Conservation (phyloP, 2,329 filamentous ascomycete genomes). For the Fusarium illudens region DNA sequence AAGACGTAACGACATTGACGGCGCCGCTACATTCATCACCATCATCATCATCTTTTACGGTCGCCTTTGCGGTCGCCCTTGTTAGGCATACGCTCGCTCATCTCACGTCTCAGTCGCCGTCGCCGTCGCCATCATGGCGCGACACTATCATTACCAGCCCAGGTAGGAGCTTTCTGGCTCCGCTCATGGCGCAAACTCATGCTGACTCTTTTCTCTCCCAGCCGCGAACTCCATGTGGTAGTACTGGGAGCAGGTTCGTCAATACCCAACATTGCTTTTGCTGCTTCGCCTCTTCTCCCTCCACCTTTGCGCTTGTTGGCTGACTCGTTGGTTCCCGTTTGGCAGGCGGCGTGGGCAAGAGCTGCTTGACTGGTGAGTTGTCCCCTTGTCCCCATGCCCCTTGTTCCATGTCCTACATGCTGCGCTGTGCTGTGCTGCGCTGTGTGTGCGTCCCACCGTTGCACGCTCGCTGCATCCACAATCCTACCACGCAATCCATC, state of each 20-base stretch:
- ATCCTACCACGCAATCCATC: conserved; percentile 22
- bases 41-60: conserved; percentile 1
- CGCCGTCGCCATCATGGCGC: conserved; percentile 38
- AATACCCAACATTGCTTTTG: conserved; percentile 18
- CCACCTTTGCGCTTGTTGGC: conserved; percentile 35
- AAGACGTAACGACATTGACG: conserved; percentile 4
- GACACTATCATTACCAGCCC: conserved; percentile 42
- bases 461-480: conserved; percentile 11
- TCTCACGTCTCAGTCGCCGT: conserved; percentile 8
- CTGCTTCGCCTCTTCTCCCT: background rate
- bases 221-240: conserved; percentile 83
- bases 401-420: conserved; percentile 21
- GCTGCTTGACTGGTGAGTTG: conserved; percentile 82
- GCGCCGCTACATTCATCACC: conserved; percentile 2
- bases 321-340: conserved; percentile 42
- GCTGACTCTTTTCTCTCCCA: conserved; percentile 46
- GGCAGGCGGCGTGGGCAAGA: conserved; percentile 88
- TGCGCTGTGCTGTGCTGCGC: background rate
- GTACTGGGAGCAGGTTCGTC: conserved; percentile 79
- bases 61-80: conserved; percentile 3
- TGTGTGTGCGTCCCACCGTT: conserved; percentile 19
- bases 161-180: conserved; percentile 27
- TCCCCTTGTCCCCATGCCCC: background rate
- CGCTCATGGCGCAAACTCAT: background rate
- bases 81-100: conserved; percentile 12